Base-by-base conservation (phyloP, 2,329 filamentous ascomycete species). In the Didymella keratinophila region DNA sequence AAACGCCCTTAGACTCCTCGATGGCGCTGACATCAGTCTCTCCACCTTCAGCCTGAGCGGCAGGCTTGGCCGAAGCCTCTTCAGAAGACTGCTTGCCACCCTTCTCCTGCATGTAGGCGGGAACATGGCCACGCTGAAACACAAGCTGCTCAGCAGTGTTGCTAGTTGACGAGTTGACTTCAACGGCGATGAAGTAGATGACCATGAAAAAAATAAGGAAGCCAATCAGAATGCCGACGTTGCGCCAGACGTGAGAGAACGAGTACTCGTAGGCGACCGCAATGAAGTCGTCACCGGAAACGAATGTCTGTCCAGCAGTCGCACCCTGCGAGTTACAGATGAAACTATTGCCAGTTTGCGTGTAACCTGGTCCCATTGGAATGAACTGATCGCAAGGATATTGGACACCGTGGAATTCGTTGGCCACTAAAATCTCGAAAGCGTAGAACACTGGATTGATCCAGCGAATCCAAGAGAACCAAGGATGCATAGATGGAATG, bases 341-440 rank as follows among this genome's bases (percentile, higher is more conserved):
- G 72, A 69, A 65, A 37, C 72, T 60, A 56, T 66, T 53, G 63
- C 70, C 63, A 50, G 56, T 43, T 0, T 59, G 63, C 12, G 64
- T 54, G 25, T 73, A 67, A 51, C 78, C 78, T 8, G 71, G 56
- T 43, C 78, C 79, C 18, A 67, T 49, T 1, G 80, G 79, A 16
- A 81, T 67, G 54, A 79, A 72, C 2, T 64, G 39, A 5, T 76
- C 74, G 62, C 79, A 77, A 3, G 71, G 58, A 21, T 71, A 75
- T 18, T 71, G 39, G 18, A 71, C 71, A 10, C 72, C 72, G 37
- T 76, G 6, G 63, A 76, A 74, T 74, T 97, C 92, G 75, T 96
- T 96, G 57, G 90, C 85, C 79, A 93, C 87, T 16, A 96, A 80
- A 0, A 87, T 83, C 74, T 96, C 92, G 70, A 95, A 96, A 0